Conservation (phyloP, 2,329 filamentous ascomycete genomes). For the Scolecobasidium constrictum region DNA sequence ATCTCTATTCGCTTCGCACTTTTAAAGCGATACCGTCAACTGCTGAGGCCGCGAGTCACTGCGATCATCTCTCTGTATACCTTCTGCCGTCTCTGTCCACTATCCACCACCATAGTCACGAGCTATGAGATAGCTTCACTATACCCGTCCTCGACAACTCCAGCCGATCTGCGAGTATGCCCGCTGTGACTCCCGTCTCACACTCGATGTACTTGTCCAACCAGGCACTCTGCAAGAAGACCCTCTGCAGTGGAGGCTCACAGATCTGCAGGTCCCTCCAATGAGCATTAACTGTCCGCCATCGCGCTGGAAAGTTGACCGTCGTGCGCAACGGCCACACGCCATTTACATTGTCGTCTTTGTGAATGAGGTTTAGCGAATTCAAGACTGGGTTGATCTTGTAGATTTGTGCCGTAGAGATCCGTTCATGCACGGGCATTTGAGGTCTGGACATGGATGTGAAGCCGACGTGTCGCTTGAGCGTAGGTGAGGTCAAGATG, state of each 20-base stretch:
- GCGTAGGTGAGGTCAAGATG: not conserved
- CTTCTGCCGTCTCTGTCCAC: no score
- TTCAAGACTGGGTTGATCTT: conserved; percentile 1
- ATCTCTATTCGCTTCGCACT: no score
- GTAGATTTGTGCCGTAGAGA: not conserved
- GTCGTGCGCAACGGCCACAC: no score
- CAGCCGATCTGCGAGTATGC: not conserved
- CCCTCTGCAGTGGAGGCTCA: not conserved
- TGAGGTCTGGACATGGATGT: not conserved
- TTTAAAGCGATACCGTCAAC: no score
- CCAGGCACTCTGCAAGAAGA: not conserved
- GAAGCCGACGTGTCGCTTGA: not conserved
- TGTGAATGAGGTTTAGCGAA: not conserved
- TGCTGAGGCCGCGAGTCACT: no score
- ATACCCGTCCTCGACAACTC: not conserved
- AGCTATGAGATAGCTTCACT: no score
- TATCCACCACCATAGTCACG: no score
- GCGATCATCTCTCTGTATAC: no score
- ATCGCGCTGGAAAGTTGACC: not conserved
- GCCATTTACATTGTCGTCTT: not conserved
- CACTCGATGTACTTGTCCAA: not conserved
- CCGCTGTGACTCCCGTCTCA: not conserved
- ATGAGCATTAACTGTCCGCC: not conserved
- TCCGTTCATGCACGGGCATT: not conserved
- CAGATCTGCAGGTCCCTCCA: not conserved